Conservation (phyloP, 2,329 filamentous ascomycete species). For the Hymenoscyphus infarciens region DNA sequence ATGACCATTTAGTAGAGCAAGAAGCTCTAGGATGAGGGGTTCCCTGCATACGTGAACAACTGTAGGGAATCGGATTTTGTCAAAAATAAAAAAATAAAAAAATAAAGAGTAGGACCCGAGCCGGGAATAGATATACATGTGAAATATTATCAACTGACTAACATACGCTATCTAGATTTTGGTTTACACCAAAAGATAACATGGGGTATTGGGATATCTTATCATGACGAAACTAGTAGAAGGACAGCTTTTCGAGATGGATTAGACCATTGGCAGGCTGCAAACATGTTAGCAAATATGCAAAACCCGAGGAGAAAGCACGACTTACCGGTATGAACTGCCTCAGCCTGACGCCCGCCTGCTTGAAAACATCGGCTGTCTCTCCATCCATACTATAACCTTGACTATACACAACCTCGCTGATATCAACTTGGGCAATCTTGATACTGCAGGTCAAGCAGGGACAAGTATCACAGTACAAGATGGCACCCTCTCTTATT, state of each 20-base stretch:
- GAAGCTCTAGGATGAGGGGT: too few species aligned
- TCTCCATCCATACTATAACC: slow-evolving; percentile 91
- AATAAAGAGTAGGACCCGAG: too few species aligned
- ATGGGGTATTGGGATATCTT: slow-evolving; percentile 10
- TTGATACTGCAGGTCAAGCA: slow-evolving; percentile 98
- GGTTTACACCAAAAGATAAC: neutral
- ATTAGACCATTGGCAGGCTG: slow-evolving; percentile 63
- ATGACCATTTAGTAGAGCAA: too few species aligned
- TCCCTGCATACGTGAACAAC: too few species aligned
- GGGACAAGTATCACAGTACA: slow-evolving; percentile 96
- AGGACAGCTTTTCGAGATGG: slow-evolving; percentile 49
- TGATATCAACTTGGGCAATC: slow-evolving; percentile 93
- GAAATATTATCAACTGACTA: neutral
- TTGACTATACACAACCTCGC: slow-evolving; percentile 91
- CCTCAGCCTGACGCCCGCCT: slow-evolving; percentile 78
- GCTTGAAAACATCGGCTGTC: slow-evolving; percentile 75
- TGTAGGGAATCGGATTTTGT: too few species aligned
- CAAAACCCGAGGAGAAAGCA: slow-evolving; percentile 6
- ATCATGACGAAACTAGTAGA: slow-evolving; percentile 15
- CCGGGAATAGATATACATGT: too few species aligned
- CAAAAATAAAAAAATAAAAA: too few species aligned
- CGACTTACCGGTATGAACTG: slow-evolving; percentile 79
- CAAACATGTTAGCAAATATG: slow-evolving; percentile 18
- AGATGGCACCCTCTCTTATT: slow-evolving; percentile 73
- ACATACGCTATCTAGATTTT: neutral